Percentiles rank a stretch among this genome's conserved stretches.
Evolutionary conservation across 352 stramenopile genomes (phyloP).

Genomic region (Phytophthora macrochlamydospora): DNA sequence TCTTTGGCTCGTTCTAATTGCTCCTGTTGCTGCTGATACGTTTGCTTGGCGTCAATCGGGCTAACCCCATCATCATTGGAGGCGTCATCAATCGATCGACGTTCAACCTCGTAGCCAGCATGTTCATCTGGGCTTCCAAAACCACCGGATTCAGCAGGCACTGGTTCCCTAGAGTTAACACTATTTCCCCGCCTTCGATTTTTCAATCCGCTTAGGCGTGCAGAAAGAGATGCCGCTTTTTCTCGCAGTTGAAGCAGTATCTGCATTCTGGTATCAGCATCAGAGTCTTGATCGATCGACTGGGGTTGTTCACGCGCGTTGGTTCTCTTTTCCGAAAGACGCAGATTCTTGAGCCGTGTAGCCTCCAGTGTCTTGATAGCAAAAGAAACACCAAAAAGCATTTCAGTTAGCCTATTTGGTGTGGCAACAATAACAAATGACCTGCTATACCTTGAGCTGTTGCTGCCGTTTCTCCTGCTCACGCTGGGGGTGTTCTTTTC

Average conservation of each 20-base stretch:
- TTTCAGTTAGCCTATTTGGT: not conserved
- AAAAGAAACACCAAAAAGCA: not conserved
- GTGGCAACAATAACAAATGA: too few relatives aligned
- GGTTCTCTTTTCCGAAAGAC: slow-evolving; percentile 20
- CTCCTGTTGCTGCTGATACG: slow-evolving; percentile 53
- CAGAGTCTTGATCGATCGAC: not conserved
- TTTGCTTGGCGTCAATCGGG: slow-evolving; percentile 64
- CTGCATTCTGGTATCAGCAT: slow-evolving; percentile 16
- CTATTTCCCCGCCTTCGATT: slow-evolving; percentile 8
- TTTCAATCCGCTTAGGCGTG: slow-evolving; percentile 24
- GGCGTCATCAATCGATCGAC: not conserved
- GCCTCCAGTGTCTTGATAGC: slow-evolving; percentile 29
- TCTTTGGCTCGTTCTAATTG: slow-evolving; percentile 21
- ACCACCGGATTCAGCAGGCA: too few relatives aligned
- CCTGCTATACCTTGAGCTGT: slow-evolving; percentile 68
- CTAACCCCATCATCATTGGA: slow-evolving; percentile 29
- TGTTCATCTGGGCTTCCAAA: too few relatives aligned
- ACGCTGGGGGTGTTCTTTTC: slow-evolving; percentile 40
- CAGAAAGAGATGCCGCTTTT: slow-evolving; percentile 27
- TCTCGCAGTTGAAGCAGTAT: slow-evolving; percentile 34
- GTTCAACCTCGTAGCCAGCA: too few relatives aligned
- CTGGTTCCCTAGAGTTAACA: not conserved
- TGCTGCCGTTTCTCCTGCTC: slow-evolving; percentile 46
- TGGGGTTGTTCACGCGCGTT: slow-evolving; percentile 3
- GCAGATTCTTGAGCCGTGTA: slow-evolving; percentile 34